Evolutionary conservation across 495 filamentous ascomycete genomes (phyloP).

Genomic region (Articulospora tetracladia): DNA sequence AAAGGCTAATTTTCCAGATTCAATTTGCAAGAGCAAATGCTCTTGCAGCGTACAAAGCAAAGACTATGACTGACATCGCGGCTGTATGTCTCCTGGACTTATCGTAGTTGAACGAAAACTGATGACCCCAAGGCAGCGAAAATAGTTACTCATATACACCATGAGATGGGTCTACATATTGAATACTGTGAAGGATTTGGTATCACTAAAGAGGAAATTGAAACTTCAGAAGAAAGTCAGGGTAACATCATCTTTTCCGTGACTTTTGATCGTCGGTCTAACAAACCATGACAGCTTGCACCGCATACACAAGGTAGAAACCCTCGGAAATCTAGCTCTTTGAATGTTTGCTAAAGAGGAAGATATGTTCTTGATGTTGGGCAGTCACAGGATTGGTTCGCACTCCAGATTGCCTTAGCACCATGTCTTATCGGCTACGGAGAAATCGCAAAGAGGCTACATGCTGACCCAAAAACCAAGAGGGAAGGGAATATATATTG

Average conservation of each 20-base stretch:
- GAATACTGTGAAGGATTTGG: conserved; percentile 78
- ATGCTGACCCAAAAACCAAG: conserved; percentile 50
- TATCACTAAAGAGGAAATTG: conserved; percentile 70
- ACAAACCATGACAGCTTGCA: conserved; percentile 51
- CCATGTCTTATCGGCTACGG: conserved; percentile 87
- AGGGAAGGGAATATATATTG: conserved; percentile 73
- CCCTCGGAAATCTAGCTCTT: background rate
- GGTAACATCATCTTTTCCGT: conserved; percentile 41
- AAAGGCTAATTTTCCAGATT: conserved; percentile 42
- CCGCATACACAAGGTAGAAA: conserved; percentile 58
- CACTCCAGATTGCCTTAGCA: conserved; percentile 74
- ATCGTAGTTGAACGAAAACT: conserved; percentile 1
- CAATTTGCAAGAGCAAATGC: conserved; percentile 86
- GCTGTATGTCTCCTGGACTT: conserved; percentile 40
- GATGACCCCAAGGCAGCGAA: conserved; percentile 51
- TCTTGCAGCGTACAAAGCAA: conserved; percentile 77
- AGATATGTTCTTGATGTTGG: conserved; percentile 88
- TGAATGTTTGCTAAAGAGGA: conserved; percentile 7
- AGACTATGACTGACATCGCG: conserved; percentile 66
- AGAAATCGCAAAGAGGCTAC: conserved; percentile 65
- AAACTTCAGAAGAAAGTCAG: conserved; percentile 66
- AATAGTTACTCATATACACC: conserved; percentile 69
- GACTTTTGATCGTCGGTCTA: conserved; percentile 12
- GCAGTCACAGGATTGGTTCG: conserved; percentile 80
- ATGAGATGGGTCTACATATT: conserved; percentile 77